Conservation (phyloP, 192 early-diverging fungal species). For the Diversispora epigaea region DNA sequence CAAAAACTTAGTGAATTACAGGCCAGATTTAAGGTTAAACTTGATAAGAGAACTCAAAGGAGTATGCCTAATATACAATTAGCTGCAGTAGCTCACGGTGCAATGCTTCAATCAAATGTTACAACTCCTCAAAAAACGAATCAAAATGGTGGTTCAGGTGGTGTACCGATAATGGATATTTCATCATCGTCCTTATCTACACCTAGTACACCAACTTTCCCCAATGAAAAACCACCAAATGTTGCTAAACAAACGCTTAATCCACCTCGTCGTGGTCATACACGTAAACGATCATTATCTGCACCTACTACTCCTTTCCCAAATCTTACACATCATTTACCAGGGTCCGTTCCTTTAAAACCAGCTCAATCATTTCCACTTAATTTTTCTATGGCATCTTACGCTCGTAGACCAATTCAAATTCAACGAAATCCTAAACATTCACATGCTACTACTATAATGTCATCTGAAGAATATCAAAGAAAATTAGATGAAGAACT, state of each 20-base stretch:
- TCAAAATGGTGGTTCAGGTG: background rate
- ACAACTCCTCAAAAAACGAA: constrained; percentile 3
- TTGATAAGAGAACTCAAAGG: constrained; percentile 21
- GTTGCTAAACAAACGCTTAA: background rate
- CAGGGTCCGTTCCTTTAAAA: constrained; percentile 15
- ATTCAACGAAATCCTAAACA: constrained; percentile 30
- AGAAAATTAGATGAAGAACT: constrained; percentile 61
- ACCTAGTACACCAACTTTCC: constrained; percentile 14
- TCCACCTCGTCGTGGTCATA: constrained; percentile 31
- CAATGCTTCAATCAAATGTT: background rate
- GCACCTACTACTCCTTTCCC: constrained; percentile 15
- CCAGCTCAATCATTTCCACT: constrained; percentile 15
- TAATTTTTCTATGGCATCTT: constrained; percentile 12
- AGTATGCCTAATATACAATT: constrained; percentile 34
- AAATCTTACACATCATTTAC: background rate
- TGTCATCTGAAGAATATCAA: constrained; percentile 50
- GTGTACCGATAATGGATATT: background rate
- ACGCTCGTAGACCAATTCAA: constrained; percentile 21
- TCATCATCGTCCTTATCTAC: constrained; percentile 2
- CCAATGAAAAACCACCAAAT: constrained; percentile 14
- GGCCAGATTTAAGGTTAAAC: constrained; percentile 29
- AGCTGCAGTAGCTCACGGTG: background rate
- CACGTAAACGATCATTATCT: constrained; percentile 31
- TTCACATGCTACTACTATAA: constrained; percentile 13
- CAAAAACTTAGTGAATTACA: constrained; percentile 23